phyloP scores from a whole-genome alignment of 129 eudicot genomes.

The Arctium minus region DNA sequence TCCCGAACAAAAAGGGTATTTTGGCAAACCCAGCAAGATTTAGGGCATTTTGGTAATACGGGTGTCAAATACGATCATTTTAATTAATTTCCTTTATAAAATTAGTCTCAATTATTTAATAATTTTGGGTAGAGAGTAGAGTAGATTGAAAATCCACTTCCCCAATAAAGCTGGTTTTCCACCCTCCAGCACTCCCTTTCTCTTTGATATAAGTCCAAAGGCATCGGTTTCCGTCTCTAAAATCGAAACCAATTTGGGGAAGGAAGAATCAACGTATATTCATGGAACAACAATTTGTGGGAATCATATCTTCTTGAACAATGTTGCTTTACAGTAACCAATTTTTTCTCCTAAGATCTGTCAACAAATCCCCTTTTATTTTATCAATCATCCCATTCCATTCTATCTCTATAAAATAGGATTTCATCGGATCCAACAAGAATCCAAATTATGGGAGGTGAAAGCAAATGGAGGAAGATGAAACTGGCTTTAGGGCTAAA shows the following conservation, averaged over 20 bases:
- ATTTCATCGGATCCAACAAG: background rate
- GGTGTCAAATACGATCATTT: too few relatives aligned
- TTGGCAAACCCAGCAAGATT: too few relatives aligned
- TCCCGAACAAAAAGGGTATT: too few relatives aligned
- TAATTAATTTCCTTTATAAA: too few relatives aligned
- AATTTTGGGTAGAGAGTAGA: constrained; percentile 9
- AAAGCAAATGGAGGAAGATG: constrained; percentile 86
- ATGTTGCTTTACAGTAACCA: constrained; percentile 24
- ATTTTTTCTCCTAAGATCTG: constrained; percentile 17
- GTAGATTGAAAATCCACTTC: constrained; percentile 14
- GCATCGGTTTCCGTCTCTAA: constrained; percentile 48
- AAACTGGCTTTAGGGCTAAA: constrained; percentile 64
- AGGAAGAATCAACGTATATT: constrained; percentile 25
- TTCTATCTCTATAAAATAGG: constrained; percentile 13
- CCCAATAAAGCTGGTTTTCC: constrained; percentile 29
- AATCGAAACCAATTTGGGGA: constrained; percentile 16
- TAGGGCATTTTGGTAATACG: too few relatives aligned
- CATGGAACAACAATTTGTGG: constrained; percentile 30
- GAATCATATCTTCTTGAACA: constrained; percentile 35
- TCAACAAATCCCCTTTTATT: background rate
- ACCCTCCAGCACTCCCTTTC: constrained; percentile 1
- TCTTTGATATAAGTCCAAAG: constrained; percentile 27
- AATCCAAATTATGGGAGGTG: constrained; percentile 27
- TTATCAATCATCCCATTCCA: background rate
- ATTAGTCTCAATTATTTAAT: background rate